phyloP scores from a whole-genome alignment of 116 monocot species.

The Zostera marina region DNA sequence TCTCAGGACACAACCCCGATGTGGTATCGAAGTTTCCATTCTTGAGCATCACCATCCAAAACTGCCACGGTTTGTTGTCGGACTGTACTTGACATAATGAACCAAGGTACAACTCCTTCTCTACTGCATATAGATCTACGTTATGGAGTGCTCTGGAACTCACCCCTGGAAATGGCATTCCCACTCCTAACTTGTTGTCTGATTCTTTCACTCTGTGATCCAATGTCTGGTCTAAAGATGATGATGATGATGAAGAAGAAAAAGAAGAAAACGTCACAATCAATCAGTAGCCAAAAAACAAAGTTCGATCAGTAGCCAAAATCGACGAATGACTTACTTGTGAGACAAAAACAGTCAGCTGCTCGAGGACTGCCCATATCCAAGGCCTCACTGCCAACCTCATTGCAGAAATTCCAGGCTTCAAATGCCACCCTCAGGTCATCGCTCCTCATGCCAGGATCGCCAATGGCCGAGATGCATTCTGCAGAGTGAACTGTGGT shows the following conservation, averaged over 20 bases:
- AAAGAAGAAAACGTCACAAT: neutral
- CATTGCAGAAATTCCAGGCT: constrained; percentile 91
- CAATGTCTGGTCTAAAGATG: neutral
- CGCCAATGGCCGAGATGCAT: constrained; percentile 48
- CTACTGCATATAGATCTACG: constrained; percentile 47
- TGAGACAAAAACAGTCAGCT: constrained; percentile 67
- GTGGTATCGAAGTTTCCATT: constrained; percentile 79
- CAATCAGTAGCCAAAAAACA: neutral
- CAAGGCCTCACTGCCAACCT: constrained; percentile 65
- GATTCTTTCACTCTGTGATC: constrained; percentile 30
- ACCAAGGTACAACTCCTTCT: constrained; percentile 67
- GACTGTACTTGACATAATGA: constrained; percentile 42
- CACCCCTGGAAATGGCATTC: constrained; percentile 17
- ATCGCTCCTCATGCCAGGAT: constrained; percentile 76
- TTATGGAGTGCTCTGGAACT: neutral
- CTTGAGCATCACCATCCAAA: constrained; percentile 96
- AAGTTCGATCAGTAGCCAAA: too few species aligned
- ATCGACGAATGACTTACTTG: constrained; percentile 2
- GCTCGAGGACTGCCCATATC: constrained; percentile 72
- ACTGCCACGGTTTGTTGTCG: constrained; percentile 47
- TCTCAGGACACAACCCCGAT: constrained; percentile 47
- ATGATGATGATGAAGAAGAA: too few species aligned
- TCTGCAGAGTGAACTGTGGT: neutral
- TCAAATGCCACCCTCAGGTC: constrained; percentile 72
- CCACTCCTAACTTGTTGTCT: constrained; percentile 29